phyloP scores from a whole-genome alignment of 768 basidiomycete genomes.

The Tylopilus rubrobrunneus region DNA sequence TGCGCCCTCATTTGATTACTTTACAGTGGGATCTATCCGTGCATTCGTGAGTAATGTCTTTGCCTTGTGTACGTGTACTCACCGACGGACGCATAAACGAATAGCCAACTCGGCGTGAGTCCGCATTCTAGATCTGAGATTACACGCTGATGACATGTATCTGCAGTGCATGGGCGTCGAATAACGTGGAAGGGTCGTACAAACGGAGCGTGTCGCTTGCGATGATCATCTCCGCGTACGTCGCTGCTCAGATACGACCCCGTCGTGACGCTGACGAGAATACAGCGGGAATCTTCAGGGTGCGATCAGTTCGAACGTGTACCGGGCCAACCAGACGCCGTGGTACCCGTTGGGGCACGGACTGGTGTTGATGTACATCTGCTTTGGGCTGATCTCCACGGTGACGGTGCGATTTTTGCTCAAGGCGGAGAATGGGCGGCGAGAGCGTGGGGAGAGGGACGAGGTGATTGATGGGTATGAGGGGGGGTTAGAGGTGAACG shows the following conservation, averaged over 20 bases:
- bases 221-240: conserved; percentile 65
- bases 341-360: conserved; percentile 64
- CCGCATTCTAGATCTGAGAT: not conserved
- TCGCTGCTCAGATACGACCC: not conserved
- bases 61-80: not conserved
- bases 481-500: conserved; percentile 45
- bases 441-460: conserved; percentile 65
- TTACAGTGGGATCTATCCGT: conserved; percentile 67
- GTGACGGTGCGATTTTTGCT: conserved; percentile 39
- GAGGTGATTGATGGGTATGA: conserved; percentile 50
- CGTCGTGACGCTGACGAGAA: not conserved
- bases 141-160: not conserved
- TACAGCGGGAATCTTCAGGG: conserved; percentile 69
- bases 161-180: conserved; percentile 51
- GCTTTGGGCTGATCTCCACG: conserved; percentile 53
- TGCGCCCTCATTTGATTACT: not conserved
- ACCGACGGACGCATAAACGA: not conserved
- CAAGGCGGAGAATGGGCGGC: conserved; percentile 57
- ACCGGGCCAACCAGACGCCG: conserved; percentile 61
- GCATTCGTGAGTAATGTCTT: conserved; percentile 49
- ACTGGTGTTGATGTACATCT: conserved; percentile 71
- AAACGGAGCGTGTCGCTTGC: conserved; percentile 70
- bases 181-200: conserved; percentile 73
- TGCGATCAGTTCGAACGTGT: conserved; percentile 76
- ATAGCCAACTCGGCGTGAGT: conserved; percentile 58